Conservation (phyloP, 768 basidiomycete species). For the Butyriboletus loyo region DNA sequence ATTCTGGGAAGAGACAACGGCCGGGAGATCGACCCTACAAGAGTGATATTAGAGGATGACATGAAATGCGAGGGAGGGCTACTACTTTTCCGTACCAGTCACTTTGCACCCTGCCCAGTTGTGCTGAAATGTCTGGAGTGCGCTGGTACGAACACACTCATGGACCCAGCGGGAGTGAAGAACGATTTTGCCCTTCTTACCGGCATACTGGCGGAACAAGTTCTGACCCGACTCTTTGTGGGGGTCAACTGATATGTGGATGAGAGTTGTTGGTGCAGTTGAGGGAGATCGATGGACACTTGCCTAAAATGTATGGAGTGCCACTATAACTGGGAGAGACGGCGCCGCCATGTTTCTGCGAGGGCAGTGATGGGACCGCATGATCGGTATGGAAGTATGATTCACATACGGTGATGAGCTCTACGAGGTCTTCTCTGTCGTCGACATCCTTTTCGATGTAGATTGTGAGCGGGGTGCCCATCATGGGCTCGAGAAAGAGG, state of each 20-base stretch:
- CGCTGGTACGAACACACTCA: constrained; percentile 67
- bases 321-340: constrained; percentile 75
- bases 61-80: not conserved
- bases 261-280: constrained; percentile 1
- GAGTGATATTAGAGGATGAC: not conserved
- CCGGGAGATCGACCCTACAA: constrained; percentile 25
- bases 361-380: not conserved
- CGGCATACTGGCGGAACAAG: constrained; percentile 72
- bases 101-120: constrained; percentile 85
- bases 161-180: constrained; percentile 72
- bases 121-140: constrained; percentile 69
- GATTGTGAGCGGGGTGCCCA: constrained; percentile 69
- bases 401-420: constrained; percentile 61
- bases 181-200: constrained; percentile 78
- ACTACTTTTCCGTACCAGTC: constrained; percentile 68
- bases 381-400: constrained; percentile 4
- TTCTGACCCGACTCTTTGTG: constrained; percentile 78
- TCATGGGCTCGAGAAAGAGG: constrained; percentile 82
- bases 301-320: constrained; percentile 78
- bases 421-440: constrained; percentile 61
- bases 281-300: constrained; percentile 23
- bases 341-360: constrained; percentile 73
- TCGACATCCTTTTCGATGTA: constrained; percentile 81
- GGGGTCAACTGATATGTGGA: constrained; percentile 59
- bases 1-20: constrained; percentile 16